A percentile compares a stretch with the other conserved stretches of the same genome.
phyloP scores from a whole-genome alignment of 2,329 filamentous ascomycete genomes.

The Sclerotinia spermophila region DNA sequence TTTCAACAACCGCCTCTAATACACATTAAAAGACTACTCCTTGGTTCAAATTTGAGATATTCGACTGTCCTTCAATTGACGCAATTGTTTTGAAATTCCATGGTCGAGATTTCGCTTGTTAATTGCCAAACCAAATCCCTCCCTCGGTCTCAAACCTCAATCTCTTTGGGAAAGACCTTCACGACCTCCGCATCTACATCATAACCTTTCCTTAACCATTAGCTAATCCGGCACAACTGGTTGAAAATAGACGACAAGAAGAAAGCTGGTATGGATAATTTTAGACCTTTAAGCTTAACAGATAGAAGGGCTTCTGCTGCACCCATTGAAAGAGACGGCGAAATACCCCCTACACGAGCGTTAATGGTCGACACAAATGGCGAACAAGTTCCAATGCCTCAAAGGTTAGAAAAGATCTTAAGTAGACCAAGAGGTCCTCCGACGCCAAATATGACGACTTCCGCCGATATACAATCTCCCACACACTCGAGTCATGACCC shows the following conservation, averaged over 20 bases:
- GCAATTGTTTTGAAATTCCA: not conserved
- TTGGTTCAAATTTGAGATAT: not conserved
- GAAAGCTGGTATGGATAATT: conserved; percentile 32
- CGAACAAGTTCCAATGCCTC: conserved; percentile 37
- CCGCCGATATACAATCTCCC: conserved; percentile 54
- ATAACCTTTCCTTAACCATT: not conserved
- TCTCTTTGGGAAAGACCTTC: not conserved
- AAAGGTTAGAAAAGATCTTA: conserved; percentile 54
- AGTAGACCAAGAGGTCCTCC: conserved; percentile 55
- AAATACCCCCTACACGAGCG: conserved; percentile 34
- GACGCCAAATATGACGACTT: conserved; percentile 64
- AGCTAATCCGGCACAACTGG: no score
- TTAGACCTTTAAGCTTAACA: conserved; percentile 56
- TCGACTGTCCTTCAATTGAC: not conserved
- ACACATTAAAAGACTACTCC: not conserved
- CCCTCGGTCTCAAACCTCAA: conserved; percentile 6
- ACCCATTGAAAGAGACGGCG: conserved; percentile 47
- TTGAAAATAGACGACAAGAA: not conserved
- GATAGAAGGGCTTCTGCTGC: conserved; percentile 57
- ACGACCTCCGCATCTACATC: not conserved
- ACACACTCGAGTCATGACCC: conserved; percentile 42
- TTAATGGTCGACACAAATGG: conserved; percentile 49
- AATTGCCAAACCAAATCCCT: conserved; percentile 5
- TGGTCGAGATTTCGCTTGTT: conserved; percentile 1
- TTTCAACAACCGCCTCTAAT: conserved; percentile 9